A percentile compares a stretch with the other conserved stretches of the same genome.
phyloP scores from a whole-genome alignment of 2,329 filamentous ascomycete genomes.

The Cercospora sojina region DNA sequence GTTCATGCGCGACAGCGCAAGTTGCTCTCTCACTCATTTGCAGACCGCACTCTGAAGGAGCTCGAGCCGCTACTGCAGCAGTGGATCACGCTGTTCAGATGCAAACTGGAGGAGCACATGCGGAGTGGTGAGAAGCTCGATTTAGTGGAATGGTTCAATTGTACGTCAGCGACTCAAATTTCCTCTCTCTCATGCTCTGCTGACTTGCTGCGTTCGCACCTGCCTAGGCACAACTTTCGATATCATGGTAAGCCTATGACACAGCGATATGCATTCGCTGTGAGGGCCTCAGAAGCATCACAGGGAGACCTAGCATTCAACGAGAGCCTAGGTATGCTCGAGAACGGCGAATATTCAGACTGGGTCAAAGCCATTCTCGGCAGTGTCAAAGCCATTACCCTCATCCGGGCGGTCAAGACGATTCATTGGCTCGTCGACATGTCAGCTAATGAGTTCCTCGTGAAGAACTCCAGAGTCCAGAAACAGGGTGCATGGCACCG shows the following conservation, averaged over 20 bases:
- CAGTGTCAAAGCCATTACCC: conserved; percentile 21
- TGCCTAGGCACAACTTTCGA: conserved; percentile 25
- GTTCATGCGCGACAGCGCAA: conserved; percentile 27
- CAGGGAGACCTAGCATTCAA: conserved; percentile 31
- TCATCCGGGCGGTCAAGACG: conserved; percentile 15
- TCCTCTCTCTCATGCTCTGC: background rate
- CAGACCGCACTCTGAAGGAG: conserved; percentile 29
- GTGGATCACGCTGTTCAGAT: conserved; percentile 25
- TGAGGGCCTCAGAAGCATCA: background rate
- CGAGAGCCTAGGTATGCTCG: conserved; percentile 31
- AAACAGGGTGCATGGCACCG: conserved; percentile 24
- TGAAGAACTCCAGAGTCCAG: conserved; percentile 22
- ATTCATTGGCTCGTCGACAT: conserved; percentile 11
- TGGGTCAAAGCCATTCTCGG: conserved; percentile 31
- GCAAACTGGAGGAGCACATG: conserved; percentile 21
- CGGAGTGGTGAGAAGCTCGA: conserved; percentile 22
- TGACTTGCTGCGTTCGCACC: background rate
- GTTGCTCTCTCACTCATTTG: conserved; percentile 28
- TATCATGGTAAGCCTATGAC: conserved; percentile 25
- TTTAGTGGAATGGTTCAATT: conserved; percentile 31
- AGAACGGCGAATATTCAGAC: conserved; percentile 22
- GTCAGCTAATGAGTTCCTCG: conserved; percentile 16
- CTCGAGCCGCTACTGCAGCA: conserved; percentile 31
- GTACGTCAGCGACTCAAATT: background rate
- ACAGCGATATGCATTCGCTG: background rate